Conservation (phyloP, 2,329 filamentous ascomycete species). For the Fusarium verrucosum region DNA sequence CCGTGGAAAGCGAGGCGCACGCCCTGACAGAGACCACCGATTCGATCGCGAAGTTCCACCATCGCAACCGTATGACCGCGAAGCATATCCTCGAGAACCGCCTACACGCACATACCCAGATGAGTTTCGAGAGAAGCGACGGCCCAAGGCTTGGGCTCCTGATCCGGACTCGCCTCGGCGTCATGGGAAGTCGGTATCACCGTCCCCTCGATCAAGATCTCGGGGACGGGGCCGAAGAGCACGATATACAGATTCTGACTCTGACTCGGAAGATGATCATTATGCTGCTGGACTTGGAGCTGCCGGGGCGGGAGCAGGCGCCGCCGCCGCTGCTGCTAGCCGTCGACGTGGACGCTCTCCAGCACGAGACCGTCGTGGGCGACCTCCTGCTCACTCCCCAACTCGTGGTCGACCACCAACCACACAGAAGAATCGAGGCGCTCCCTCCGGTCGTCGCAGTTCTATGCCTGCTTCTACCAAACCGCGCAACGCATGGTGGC, state of each 20-base stretch:
- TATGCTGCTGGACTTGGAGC: slow-evolving; percentile 7
- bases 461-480: slow-evolving; percentile 49
- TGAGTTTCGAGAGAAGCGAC: slow-evolving; percentile 12
- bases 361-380: slow-evolving; percentile 25
- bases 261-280: slow-evolving; percentile 33
- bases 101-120: neutral
- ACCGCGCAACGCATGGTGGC: slow-evolving; percentile 47
- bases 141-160: neutral
- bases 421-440: slow-evolving; percentile 24
- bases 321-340: slow-evolving; percentile 8
- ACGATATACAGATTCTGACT: slow-evolving; percentile 23
- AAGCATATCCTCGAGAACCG: slow-evolving; percentile 12
- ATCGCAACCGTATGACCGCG: slow-evolving; percentile 16
- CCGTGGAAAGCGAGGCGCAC: slow-evolving; percentile 18
- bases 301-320: slow-evolving; percentile 15
- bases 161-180: slow-evolving; percentile 31
- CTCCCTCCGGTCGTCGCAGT: slow-evolving; percentile 42
- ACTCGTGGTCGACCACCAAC: slow-evolving; percentile 40
- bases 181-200: slow-evolving; percentile 23
- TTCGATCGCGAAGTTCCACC: slow-evolving; percentile 9
- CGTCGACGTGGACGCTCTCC: slow-evolving; percentile 41
- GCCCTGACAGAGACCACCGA: slow-evolving; percentile 19
- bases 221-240: slow-evolving; percentile 25
- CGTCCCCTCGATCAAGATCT: slow-evolving; percentile 24
- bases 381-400: slow-evolving; percentile 26